Evolutionary conservation across 805 yeast species (phyloP).

Genomic region (Yamadazyma laniorum): DNA sequence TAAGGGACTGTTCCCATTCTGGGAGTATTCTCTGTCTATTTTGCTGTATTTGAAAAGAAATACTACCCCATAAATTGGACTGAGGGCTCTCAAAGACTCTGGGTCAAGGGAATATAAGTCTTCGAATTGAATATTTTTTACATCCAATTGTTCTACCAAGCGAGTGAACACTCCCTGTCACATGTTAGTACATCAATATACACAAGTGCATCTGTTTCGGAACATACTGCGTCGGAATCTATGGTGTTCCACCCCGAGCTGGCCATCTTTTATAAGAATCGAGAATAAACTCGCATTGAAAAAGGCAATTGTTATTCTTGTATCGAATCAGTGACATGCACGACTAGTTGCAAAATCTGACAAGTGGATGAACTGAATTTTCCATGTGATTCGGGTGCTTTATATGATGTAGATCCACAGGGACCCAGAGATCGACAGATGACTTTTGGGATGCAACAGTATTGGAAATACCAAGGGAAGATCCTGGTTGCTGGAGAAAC

Average conservation of each 20-base stretch:
- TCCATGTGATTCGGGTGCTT: too few relatives aligned
- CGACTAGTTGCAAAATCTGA: too few relatives aligned
- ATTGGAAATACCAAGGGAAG: too few relatives aligned
- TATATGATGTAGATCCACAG: too few relatives aligned
- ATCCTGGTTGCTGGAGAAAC: too few relatives aligned
- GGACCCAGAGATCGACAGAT: too few relatives aligned
- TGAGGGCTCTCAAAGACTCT: conserved; percentile 31
- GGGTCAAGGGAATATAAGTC: conserved; percentile 56
- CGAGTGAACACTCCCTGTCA: conserved; percentile 59
- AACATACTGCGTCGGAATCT: conserved; percentile 57
- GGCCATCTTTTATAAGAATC: conserved; percentile 12
- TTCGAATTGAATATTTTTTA: conserved; percentile 52
- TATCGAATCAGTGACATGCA: too few relatives aligned
- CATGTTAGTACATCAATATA: conserved; percentile 12
- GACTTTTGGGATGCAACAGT: too few relatives aligned
- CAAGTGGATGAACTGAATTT: too few relatives aligned
- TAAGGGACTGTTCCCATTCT: conserved; percentile 32
- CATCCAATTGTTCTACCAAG: conserved; percentile 54
- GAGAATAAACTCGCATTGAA: too few relatives aligned
- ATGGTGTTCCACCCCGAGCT: conserved; percentile 56
- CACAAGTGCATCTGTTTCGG: neutral
- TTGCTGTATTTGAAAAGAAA: conserved; percentile 60
- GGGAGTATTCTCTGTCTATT: conserved; percentile 32
- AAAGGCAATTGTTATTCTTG: too few relatives aligned
- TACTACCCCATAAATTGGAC: conserved; percentile 56